Base-by-base conservation (phyloP, 257 asterid genomes). In the Agastache rugosa region DNA sequence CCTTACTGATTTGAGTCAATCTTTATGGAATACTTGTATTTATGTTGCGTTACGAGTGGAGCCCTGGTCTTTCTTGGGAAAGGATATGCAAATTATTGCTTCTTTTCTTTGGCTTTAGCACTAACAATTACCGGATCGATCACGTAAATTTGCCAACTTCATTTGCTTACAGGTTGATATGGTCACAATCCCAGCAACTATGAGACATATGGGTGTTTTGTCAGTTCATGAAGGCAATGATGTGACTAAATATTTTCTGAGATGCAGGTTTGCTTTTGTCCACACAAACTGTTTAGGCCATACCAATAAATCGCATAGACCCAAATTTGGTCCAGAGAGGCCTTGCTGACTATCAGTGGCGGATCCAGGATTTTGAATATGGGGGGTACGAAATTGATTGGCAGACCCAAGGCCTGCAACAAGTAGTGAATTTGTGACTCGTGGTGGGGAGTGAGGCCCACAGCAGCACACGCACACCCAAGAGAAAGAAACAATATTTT, bases 121-220 rank as follows among this genome's bases (percentile, higher is more conserved):
- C 29, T 62, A n/a, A n/a, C 15, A 17, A 17, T 62, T 23, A 7
- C n/a, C 10, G 16, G 48, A 62, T n/a, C n/a, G n/a, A n/a, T 62
- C 68, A 35, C 39, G 31, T 62, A n/a, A 37, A 35, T 19, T 15
- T 3, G 31, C 35, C 8, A 42, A 23, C 37, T 56, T 23, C 37
- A 4, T 11, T 12, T 27, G 65, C 15, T 56, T 58, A 22, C 85
- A 92, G 98, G 98, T 92, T 74, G 98, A 92, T 80, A 90, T 90
- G 98, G 98, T 86, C 71, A 90, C 87, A 51, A 72, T 92, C 48
- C 97, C 97, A 11, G 96, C 98, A 68, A 80, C 89, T 41, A 88
- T 92, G 0, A 96, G 98, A 71, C 97, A 90, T 69, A 92, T 92
- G 98, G 97, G 96, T 89, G 93, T 92, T 72, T 83, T 92, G 75